Base-by-base conservation (phyloP, 2,329 filamentous ascomycete genomes). In the Trichoderma koningii region DNA sequence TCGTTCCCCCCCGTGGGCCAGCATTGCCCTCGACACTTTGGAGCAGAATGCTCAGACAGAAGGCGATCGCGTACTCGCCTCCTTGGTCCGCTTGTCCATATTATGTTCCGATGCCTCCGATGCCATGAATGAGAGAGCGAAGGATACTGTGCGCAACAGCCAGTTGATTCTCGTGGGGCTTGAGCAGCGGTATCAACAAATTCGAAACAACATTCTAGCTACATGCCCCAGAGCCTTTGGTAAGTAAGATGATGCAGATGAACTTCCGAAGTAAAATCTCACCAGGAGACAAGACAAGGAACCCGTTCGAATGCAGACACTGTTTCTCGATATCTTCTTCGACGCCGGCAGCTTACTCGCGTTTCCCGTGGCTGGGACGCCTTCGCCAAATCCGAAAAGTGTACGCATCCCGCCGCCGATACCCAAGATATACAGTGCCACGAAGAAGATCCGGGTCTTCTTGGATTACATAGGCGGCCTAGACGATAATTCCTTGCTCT, bases 311-410 rank as follows among this genome's bases (percentile, higher is more conserved):
- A 17, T 55, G 15, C 34, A 41, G 26, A 23, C 10, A 7, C 17
- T 55, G 52, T 55, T 55, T 19, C 34, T 55, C 52, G 52, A 55
- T 14, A 55, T 55, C 15, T 55, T 23, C 5, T 34, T 55, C 19
- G 52, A 55, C 14, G 14, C 19, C 9, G 52, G 52, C 7, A 55
- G 52, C 14, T 41, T 55, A 21, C 52, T 55, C 19, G 52, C 10
- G 7, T 19, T 55, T 5, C 52, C 52, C 3, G 52, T 38, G 4
- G 10, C 34, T 14, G 12, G 12, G 4, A 38, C 34, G 34, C 34
- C 5, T 5, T 38, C 34, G 30, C 9, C 30, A 10, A 34, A 10
- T 38, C 3, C 9, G 34, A 23, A 41, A 23, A 55, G 30, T 28
- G 15, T 15, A 23, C 52, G 52, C 52, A 41, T 55, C 19, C 52